Evolutionary conservation across 768 basidiomycete species (phyloP).

Genomic region (Calvatia gigantea): DNA sequence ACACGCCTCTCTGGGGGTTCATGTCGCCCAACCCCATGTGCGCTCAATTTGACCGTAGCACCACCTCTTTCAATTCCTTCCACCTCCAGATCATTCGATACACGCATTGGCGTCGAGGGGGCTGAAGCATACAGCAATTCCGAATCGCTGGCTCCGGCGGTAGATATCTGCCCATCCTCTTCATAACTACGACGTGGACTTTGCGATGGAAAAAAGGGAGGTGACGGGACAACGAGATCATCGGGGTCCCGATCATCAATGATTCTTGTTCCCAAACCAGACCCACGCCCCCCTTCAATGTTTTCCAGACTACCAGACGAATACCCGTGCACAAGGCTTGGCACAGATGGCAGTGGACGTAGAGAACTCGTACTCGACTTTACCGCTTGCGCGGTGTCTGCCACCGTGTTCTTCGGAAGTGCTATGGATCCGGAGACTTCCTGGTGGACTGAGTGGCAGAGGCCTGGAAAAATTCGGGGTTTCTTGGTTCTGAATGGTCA

Average conservation of each 20-base stretch:
- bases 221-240: not conserved
- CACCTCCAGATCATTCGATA: not conserved
- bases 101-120: slow-evolving; percentile 4
- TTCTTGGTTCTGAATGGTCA: not conserved
- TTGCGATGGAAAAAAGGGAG: not conserved
- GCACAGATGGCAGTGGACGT: slow-evolving; percentile 7
- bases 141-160: slow-evolving; percentile 2
- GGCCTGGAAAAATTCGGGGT: slow-evolving; percentile 7
- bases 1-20: not conserved
- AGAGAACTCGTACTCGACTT: not conserved
- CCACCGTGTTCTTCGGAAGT: not conserved
- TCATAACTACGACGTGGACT: not conserved
- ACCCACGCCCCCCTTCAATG: not conserved
- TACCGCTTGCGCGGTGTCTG: not conserved
- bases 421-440: not conserved
- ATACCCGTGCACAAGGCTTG: not conserved
- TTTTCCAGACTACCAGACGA: not conserved
- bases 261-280: not conserved
- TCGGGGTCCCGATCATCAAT: slow-evolving; percentile 7
- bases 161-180: not conserved
- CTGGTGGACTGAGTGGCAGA: not conserved
- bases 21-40: not conserved
- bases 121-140: slow-evolving; percentile 9
- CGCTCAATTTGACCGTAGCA: not conserved
- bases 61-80: not conserved